A percentile compares a stretch with the other conserved stretches of the same genome.
phyloP scores from a whole-genome alignment of 1,139 yeast genomes.

The Pichia sp. region DNA sequence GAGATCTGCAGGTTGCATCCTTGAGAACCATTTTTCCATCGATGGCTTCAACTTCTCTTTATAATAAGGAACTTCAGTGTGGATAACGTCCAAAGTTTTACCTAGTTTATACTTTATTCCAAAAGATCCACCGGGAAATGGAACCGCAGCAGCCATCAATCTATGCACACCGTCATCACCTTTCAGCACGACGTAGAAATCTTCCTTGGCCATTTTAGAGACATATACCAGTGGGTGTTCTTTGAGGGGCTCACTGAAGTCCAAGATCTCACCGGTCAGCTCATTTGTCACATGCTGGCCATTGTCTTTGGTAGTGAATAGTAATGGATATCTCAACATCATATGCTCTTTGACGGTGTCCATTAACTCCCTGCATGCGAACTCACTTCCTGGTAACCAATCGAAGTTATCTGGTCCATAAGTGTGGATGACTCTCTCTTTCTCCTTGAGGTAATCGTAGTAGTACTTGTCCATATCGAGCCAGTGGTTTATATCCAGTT shows the following conservation, averaged over 20 bases:
- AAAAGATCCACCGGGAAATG: conserved; percentile 73
- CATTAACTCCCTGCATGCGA: conserved; percentile 56
- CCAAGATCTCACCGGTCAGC: conserved; percentile 52
- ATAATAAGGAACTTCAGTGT: conserved; percentile 66
- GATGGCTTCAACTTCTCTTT: conserved; percentile 55
- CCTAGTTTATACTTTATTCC: conserved; percentile 55
- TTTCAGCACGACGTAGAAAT: conserved; percentile 53
- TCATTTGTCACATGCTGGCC: conserved; percentile 49
- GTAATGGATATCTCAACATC: conserved; percentile 51
- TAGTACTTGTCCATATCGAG: conserved; percentile 73
- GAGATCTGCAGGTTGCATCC: conserved; percentile 48
- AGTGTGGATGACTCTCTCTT: conserved; percentile 45
- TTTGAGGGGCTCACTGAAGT: conserved; percentile 49
- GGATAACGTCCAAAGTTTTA: conserved; percentile 52
- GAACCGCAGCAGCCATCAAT: conserved; percentile 66
- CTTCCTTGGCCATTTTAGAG: conserved; percentile 68
- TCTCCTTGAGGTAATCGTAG: conserved; percentile 56
- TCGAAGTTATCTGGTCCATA: conserved; percentile 58
- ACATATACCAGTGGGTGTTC: conserved; percentile 57
- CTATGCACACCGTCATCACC: conserved; percentile 55
- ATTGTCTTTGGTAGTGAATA: conserved; percentile 45
- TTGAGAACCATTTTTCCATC: conserved; percentile 69
- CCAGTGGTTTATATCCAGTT: conserved; percentile 67
- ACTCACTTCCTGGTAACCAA: conserved; percentile 62
- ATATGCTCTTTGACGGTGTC: conserved; percentile 53